Base-by-base conservation (phyloP, 345 rosid species). In the Linum lewisii region DNA sequence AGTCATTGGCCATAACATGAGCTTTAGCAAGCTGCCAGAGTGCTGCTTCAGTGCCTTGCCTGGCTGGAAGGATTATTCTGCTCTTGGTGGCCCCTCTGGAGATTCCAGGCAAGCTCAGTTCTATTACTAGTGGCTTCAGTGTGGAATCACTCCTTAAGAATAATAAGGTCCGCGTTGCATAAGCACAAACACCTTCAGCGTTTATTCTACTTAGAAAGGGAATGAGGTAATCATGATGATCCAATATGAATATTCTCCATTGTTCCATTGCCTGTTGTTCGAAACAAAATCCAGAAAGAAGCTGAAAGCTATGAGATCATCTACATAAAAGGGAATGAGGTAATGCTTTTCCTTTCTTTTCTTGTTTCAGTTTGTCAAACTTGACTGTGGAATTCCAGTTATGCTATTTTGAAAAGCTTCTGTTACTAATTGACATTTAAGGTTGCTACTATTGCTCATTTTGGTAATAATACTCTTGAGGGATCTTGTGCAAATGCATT, bases 1-100 rank as follows among this genome's bases (percentile, higher is more conserved):
- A 73, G 72, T 85, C 92, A 63, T 81, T 85, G 23, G 81, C 76
- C 36, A 73, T 66, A 57, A 85, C 92, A 53, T 82, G 92, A 54
- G 84, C 45, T 76, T 79, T 82, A 9, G 84, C 92, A 8, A 81
- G 64, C n/a, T 67, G 77, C 92, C 88, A 85, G 49, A 73, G 59
- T 57, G 77, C 86, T 34, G 75, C 80, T 66, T 75, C 78, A 21
- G 69, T 77, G 26, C 80, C 86, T 63, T 72, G 58, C 37, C 64
- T 71, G 59, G 70, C 79, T 38, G 83, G 90, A 54, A 54, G 65
- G 45, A 79, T 59, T 58, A 79, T 74, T 63, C 67, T 21, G 21
- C 58, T 56, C 62, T 29, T 36, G 63, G 19, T 63, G 25, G 9
- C 6, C 1, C 7, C 23, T 23, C 2, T 2, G 7, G 20, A 57